Conservation (phyloP, 805 yeast genomes). For the Monosporozyma servazzii region DNA sequence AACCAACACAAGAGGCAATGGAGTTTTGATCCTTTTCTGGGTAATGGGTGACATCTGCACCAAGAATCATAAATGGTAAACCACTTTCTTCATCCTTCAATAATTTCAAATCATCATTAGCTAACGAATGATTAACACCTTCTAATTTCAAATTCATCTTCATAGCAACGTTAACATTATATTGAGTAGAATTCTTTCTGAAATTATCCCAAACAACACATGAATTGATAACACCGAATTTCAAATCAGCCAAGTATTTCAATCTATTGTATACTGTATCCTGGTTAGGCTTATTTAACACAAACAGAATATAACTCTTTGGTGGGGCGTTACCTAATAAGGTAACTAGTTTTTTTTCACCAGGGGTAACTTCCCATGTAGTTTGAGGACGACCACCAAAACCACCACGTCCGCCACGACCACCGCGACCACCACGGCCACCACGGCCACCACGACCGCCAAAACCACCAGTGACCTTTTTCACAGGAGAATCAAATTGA, state of each 20-base stretch:
- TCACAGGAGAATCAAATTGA: slow-evolving; percentile 11
- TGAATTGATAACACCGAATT: slow-evolving; percentile 15
- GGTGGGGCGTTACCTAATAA: slow-evolving; percentile 11
- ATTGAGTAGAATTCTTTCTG: slow-evolving; percentile 13
- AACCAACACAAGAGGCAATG: slow-evolving; percentile 16
- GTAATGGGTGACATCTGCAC: slow-evolving; percentile 22
- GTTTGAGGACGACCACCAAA: slow-evolving; percentile 8
- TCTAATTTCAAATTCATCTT: slow-evolving; percentile 18
- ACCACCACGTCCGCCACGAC: slow-evolving; percentile 13
- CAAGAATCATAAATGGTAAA: slow-evolving; percentile 15
- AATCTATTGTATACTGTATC: slow-evolving; percentile 14
- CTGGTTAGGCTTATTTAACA: slow-evolving; percentile 9
- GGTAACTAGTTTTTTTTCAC: slow-evolving; percentile 10
- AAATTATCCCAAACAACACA: slow-evolving; percentile 18
- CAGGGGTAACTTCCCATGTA: slow-evolving; percentile 9
- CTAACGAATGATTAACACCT: slow-evolving; percentile 17
- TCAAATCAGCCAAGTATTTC: slow-evolving; percentile 15
- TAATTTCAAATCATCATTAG: slow-evolving; percentile 4
- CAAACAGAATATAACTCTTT: slow-evolving; percentile 12
- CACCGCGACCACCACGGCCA: slow-evolving; percentile 14
- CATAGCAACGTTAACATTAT: slow-evolving; percentile 17
- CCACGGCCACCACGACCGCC: slow-evolving; percentile 9
- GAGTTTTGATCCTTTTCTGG: slow-evolving; percentile 19
- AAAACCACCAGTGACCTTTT: slow-evolving; percentile 6
- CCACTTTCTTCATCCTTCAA: slow-evolving; percentile 12